Evolutionary conservation across 306 rosid genomes (phyloP).

Genomic region (Glycine tomentella): DNA sequence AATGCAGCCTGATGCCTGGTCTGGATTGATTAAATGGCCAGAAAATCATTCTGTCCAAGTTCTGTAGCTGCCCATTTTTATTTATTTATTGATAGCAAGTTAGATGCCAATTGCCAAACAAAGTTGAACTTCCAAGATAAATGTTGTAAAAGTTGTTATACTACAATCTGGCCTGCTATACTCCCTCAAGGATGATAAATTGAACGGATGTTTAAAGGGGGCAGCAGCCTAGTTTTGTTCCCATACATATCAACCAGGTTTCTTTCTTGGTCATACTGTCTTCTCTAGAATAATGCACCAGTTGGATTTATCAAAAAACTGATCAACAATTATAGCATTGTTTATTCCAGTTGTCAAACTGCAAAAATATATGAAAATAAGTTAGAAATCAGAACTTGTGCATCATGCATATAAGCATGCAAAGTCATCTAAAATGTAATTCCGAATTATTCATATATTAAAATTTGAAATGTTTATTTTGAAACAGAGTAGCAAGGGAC

Average conservation of each 20-base stretch:
- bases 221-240: too few relatives aligned
- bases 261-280: constrained; percentile 50
- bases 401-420: constrained; percentile 31
- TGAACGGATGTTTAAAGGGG: too few relatives aligned
- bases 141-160: background rate
- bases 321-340: constrained; percentile 73
- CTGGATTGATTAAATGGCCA: constrained; percentile 10
- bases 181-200: background rate
- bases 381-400: constrained; percentile 26
- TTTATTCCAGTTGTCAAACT: constrained; percentile 77
- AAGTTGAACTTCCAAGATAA: background rate
- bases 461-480: constrained; percentile 3
- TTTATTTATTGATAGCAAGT: background rate
- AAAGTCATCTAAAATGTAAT: constrained; percentile 10
- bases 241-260: too few relatives aligned
- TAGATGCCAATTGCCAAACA: background rate
- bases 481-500: constrained; percentile 4
- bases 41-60: constrained; percentile 20
- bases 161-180: constrained; percentile 14
- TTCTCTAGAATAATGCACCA: constrained; percentile 93
- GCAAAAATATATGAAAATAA: constrained; percentile 45
- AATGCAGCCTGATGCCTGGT: background rate
- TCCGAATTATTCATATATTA: background rate
- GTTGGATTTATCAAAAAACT: constrained; percentile 90
- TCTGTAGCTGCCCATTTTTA: background rate